Base-by-base conservation (phyloP, 306 rosid species). In the Castanea sativa region DNA sequence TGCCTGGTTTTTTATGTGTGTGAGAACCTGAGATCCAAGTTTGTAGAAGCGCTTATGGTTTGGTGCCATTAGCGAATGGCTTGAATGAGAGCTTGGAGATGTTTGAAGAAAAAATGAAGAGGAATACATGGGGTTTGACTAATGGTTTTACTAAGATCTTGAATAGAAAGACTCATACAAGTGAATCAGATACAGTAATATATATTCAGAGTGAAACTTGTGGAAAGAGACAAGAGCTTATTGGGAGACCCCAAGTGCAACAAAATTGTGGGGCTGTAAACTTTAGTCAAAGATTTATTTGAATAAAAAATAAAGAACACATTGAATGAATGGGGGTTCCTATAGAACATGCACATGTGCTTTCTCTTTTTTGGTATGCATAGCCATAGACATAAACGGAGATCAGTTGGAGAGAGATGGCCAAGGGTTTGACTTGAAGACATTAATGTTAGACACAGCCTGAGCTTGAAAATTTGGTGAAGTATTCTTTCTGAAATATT, bases 11-110 rank as follows among this genome's bases (percentile, higher is more conserved):
- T 76, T 80, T 75, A 87, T 78, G 55, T 76, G 80, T 81, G 76
- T 77, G 61, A 79, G 79, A 82, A 87, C 70, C 86, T 80, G 84
- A 67, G 79, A 74, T 73, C 69, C 86, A 81, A 84, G 81, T 49
- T 51, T 81, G 87, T 86, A 45, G 67, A 75, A 82, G 45, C 76
- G 73, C 38, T 65, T 82, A 38, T 76, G 75, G 67, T 68, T 80
- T 73, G 78, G 60, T 77, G 85, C 89, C 97, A 90, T 88, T 41
- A 67, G 64, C 15, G 55, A 16, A 10, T 70, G 55, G n/a, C 69
- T 76, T 77, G 85, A 71, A 79, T 43, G 56, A 51, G 74, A 80
- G 69, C 6, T 59, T 14, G 30, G 61, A 49, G 33, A 67, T 65
- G 78, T 60, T 81, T 78, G 60, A 51, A 71, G 52, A 64, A 32